Evolutionary conservation across 2,329 filamentous ascomycete species (phyloP), one percentile per base, ranked within the genome.

Genomic region (Monosporascus sp.): DNA sequence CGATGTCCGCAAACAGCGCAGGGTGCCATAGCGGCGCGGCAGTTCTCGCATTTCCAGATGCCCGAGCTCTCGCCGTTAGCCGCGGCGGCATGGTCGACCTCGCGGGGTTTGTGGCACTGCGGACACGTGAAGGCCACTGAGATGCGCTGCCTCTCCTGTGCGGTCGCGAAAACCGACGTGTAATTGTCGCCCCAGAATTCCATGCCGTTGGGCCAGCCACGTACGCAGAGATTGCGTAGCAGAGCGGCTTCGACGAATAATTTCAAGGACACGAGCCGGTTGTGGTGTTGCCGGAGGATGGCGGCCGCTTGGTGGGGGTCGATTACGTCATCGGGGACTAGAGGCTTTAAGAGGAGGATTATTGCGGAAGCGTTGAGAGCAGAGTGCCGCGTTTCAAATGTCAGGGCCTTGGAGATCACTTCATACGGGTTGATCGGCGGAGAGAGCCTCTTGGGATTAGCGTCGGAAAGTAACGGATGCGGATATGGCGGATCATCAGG

Each of bases 321-420:
- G 37, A 87, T 80, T 19, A 83, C 70, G 8, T 72, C 70, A 1
- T 76, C 70, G 0, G 82, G 79, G 1, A 86, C 70, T 0, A 86
- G 74, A 0, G 83, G 82, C 40, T 76, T 76, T 0, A 87, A 71
- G 0, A 86, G 74, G 3, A 87, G 74, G 5, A 86, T 66, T 59
- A 87, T 85, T 27, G 81, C 80, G 0, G 83, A 79, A 0, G 83
- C 82, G 56, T 83, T 81, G 24, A 86, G 71, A 2, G 81, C 76
- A 0, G 81, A 84, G 1, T 76, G 77, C 47, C 73, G 75, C 6
- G 74, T 74, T 61, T 86, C 83, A 53, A 83, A 85, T 5, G 75
- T 70, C 1, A 87, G 70, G 0, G 81, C 77, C 5, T 80, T 76
- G 14, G 73, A 69, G 7, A 86, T 68, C 8, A 85, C 70, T 0